Conservation (phyloP, 495 filamentous ascomycete species). For the Neurospora sp. region DNA sequence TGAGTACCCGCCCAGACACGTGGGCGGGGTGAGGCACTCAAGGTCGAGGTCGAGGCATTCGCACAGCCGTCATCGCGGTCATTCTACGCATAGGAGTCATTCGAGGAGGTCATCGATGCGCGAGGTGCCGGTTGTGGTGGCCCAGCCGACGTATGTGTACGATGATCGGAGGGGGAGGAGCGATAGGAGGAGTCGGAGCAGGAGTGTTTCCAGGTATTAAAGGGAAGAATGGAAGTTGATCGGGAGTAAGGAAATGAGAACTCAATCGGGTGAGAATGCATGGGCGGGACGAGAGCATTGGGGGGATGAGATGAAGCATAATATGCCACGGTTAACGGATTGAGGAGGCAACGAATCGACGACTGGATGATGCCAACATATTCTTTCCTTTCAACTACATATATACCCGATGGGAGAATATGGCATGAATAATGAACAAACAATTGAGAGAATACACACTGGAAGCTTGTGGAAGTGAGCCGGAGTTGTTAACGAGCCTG, state of each 20-base stretch:
- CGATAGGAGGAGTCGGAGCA: neutral
- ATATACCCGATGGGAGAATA: neutral
- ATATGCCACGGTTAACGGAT: neutral
- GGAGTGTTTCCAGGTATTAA: conserved; percentile 3
- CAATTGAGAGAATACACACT: neutral
- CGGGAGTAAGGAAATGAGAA: neutral
- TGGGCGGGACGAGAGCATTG: neutral
- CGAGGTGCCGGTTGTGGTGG: conserved; percentile 9
- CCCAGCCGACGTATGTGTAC: conserved; percentile 2
- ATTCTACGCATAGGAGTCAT: neutral
- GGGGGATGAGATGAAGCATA: neutral
- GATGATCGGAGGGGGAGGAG: neutral
- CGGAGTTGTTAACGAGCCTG: neutral
- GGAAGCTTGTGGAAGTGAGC: neutral
- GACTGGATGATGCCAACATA: neutral
- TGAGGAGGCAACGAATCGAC: neutral
- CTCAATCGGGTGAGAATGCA: neutral
- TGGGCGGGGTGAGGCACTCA: neutral
- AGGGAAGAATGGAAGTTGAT: neutral
- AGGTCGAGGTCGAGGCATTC: conserved; percentile 2
- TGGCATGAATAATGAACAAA: neutral
- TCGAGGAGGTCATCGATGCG: conserved; percentile 1
- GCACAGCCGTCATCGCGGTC: neutral
- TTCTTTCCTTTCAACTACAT: neutral
- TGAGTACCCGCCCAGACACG: conserved; percentile 6